Percentiles rank a stretch among this genome's conserved stretches.
Evolutionary conservation across 2,329 filamentous ascomycete species (phyloP).

Genomic region (Cladosporium austrohemisphaericum): DNA sequence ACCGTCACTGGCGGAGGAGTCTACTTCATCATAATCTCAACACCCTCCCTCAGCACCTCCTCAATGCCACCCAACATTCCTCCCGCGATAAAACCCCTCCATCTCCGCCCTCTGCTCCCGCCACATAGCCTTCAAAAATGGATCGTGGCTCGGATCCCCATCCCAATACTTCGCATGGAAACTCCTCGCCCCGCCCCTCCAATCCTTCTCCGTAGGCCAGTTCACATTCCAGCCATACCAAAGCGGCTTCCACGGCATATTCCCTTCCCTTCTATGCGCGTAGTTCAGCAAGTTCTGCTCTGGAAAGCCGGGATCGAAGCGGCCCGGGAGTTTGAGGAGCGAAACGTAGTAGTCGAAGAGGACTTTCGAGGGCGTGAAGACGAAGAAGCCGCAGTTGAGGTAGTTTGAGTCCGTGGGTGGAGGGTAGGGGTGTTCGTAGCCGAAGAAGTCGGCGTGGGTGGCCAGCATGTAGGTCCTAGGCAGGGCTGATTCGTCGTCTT

Average conservation of each 20-base stretch:
- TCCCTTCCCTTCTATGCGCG: slow-evolving; percentile 36
- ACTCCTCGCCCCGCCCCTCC: slow-evolving; percentile 33
- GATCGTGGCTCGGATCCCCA: slow-evolving; percentile 34
- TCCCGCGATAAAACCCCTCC: slow-evolving; percentile 26
- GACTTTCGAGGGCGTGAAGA: slow-evolving; percentile 32
- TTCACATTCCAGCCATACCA: slow-evolving; percentile 40
- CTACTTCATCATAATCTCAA: too few species aligned
- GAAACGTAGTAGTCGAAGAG: slow-evolving; percentile 38
- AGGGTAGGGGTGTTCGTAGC: slow-evolving; percentile 32
- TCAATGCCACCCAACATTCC: too few species aligned
- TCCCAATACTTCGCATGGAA: slow-evolving; percentile 43
- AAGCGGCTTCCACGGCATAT: slow-evolving; percentile 40
- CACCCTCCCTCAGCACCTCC: too few species aligned
- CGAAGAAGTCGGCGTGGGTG: slow-evolving; percentile 31
- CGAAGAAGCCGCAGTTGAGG: slow-evolving; percentile 39
- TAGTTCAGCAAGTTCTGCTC: slow-evolving; percentile 42
- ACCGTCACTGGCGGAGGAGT: too few species aligned
- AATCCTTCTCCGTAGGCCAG: slow-evolving; percentile 38
- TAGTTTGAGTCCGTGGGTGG: slow-evolving; percentile 28
- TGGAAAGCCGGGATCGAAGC: slow-evolving; percentile 33
- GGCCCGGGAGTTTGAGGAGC: slow-evolving; percentile 30
- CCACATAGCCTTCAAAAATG: slow-evolving; percentile 34
- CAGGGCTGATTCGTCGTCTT: slow-evolving; percentile 34
- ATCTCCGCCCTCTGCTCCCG: slow-evolving; percentile 35
- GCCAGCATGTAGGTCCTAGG: slow-evolving; percentile 41